Evolutionary conservation across 1,284 basidiomycete genomes (phyloP).

Genomic region (Papiliotrema flavescens): DNA sequence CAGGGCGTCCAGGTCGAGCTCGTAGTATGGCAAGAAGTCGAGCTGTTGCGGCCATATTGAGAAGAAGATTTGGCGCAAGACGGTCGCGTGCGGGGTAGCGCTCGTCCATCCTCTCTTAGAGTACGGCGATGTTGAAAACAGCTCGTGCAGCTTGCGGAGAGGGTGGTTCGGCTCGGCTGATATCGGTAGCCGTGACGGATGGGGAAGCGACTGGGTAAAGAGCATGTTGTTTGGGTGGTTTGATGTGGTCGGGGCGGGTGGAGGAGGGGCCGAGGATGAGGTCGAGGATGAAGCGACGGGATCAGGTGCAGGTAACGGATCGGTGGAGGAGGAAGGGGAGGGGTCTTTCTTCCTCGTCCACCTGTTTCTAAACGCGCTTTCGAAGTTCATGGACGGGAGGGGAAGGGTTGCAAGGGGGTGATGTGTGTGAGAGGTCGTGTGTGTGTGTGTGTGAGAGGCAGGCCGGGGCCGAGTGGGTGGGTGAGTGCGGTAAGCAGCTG

Average conservation of each 20-base stretch:
- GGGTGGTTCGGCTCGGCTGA: slow-evolving; percentile 11
- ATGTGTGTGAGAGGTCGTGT: background rate
- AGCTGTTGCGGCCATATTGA: slow-evolving; percentile 17
- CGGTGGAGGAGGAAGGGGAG: background rate
- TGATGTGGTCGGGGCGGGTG: background rate
- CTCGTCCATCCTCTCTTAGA: slow-evolving; percentile 11
- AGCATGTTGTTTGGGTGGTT: no score
- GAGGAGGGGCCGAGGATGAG: background rate
- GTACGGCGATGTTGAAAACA: slow-evolving; percentile 12
- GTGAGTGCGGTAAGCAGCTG: no score
- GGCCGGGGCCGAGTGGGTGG: no score
- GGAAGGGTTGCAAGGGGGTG: background rate
- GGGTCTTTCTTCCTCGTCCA: slow-evolving; percentile 2
- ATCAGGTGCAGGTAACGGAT: background rate
- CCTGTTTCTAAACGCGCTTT: background rate
- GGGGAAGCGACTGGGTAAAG: background rate
- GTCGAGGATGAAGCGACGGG: background rate
- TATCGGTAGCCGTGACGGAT: background rate
- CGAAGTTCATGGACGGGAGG: background rate
- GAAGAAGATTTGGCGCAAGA: slow-evolving; percentile 31
- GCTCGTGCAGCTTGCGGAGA: slow-evolving; percentile 19
- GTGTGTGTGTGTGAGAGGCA: background rate
- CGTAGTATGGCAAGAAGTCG: slow-evolving; percentile 11
- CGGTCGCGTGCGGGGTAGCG: slow-evolving; percentile 19
- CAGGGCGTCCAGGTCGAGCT: slow-evolving; percentile 7